Evolutionary conservation across 768 basidiomycete genomes (phyloP), one percentile per base, ranked within the genome.

Genomic region (Mrakia blollopis): DNA sequence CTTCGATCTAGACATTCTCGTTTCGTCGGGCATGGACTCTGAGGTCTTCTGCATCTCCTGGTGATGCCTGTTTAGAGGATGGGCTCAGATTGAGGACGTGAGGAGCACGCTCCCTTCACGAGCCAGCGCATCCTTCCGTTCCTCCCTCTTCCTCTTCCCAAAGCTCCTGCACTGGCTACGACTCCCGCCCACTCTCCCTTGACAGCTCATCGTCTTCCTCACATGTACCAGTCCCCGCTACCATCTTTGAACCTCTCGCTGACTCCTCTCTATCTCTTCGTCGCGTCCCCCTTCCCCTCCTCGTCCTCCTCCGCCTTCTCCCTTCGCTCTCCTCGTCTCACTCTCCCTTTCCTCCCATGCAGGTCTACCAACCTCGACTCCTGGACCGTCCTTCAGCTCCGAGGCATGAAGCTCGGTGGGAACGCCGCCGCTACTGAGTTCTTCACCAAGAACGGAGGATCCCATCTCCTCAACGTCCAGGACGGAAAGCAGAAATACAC

Each of bases 351-450:
- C 79, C 78, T 78, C 10, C 65, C 61, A 30, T 41, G 39, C 83
- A 95, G 95, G 79, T 98, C 96, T 35, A 98, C 95, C 74, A 98
- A 94, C 85, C 89, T 98, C 63, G 97, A 99, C 84, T 89, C 88
- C 78, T 99, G 97, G 97, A 91, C 93, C 79, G 86, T 94, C 78
- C 85, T 85, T 70, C 96, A 99, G 85, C 87, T 99, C 67, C 91
- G 97, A 47, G 92, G 89, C 2, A 95, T 99, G 93, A 98, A 98
- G 86, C 89, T 93, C 54, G 96, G 93, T 60, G 97, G 97, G 0
- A 99, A 99, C 84, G 87, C 88, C 14, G 88, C 90, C 28, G 92
- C 93, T 4, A 88, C 87, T 7, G 94, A 95, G 5, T 99, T 94
- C 85, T 94, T 96, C 83, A 90, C 87, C 28, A 93, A 92, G 80